Conservation (phyloP, 768 basidiomycete genomes). For the Mycena vitilis region DNA sequence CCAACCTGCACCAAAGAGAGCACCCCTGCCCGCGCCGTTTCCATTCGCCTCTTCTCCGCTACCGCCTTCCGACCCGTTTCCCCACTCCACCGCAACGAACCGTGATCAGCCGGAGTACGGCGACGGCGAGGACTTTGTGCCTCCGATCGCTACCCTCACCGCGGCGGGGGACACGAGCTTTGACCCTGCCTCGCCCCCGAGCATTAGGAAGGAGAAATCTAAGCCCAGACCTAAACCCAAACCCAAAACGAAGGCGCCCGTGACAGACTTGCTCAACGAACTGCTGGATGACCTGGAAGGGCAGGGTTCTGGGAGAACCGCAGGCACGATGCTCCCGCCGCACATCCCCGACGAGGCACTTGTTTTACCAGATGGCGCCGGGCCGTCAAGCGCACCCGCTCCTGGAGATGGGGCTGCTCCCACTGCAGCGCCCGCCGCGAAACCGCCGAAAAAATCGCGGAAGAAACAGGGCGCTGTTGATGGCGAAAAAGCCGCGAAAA, state of each 20-base stretch:
- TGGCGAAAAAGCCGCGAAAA: conserved; percentile 35
- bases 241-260: background rate
- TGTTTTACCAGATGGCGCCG: background rate
- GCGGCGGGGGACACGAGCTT: conserved; percentile 22
- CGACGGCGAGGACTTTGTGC: conserved; percentile 8
- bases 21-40: background rate
- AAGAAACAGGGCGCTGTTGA: conserved; percentile 45
- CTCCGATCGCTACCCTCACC: conserved; percentile 28
- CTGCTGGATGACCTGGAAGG: background rate
- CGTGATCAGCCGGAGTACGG: conserved; percentile 11
- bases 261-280: background rate
- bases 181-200: conserved; percentile 10
- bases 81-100: conserved; percentile 23
- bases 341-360: background rate
- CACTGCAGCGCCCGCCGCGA: background rate
- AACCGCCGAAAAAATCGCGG: conserved; percentile 43
- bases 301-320: background rate
- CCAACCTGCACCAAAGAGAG: conserved; percentile 7
- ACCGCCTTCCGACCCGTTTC: conserved; percentile 32
- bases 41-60: conserved; percentile 16
- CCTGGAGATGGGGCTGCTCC: background rate
- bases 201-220: conserved; percentile 4
- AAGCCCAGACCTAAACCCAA: conserved; percentile 1
- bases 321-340: conserved; percentile 9
- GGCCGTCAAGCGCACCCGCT: too few species aligned